Percentiles rank a stretch among this genome's conserved stretches.
Conservation (phyloP, 208 protist genomes). For the Crithidia brevicula region DNA sequence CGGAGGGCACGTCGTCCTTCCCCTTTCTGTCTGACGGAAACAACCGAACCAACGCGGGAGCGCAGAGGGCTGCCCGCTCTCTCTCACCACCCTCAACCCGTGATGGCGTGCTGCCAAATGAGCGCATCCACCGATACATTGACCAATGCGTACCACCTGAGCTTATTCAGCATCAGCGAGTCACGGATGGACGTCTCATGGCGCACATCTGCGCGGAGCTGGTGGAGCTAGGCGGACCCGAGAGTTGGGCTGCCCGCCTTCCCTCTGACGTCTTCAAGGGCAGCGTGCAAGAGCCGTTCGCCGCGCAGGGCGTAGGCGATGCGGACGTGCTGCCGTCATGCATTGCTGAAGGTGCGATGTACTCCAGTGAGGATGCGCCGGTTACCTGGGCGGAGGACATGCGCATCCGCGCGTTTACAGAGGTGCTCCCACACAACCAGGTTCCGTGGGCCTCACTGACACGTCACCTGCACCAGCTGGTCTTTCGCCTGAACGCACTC, state of each 20-base stretch:
- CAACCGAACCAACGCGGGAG: not conserved
- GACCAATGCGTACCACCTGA: constrained; percentile 25
- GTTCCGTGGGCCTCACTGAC: constrained; percentile 26
- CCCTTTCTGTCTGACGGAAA: not conserved
- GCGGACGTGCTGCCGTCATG: not conserved
- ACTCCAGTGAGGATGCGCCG: constrained; percentile 17
- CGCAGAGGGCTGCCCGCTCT: not conserved
- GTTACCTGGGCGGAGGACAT: constrained; percentile 5
- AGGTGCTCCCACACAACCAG: not conserved
- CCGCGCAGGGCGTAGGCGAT: too few relatives aligned
- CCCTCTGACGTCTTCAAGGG: constrained; percentile 3
- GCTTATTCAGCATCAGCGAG: constrained; percentile 22
- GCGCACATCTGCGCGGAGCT: constrained; percentile 23
- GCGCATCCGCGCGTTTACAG: not conserved
- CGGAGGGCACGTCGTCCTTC: not conserved
- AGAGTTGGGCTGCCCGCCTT: constrained; percentile 6
- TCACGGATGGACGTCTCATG: constrained; percentile 12
- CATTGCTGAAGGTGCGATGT: not conserved
- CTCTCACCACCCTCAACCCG: not conserved
- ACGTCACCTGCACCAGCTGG: constrained; percentile 20
- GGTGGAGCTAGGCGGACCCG: constrained; percentile 12
- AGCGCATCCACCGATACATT: constrained; percentile 34
- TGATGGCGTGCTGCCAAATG: constrained; percentile 4
- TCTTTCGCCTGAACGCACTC: constrained; percentile 14
- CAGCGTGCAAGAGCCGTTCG: constrained; percentile 3